Evolutionary conservation across 1,284 basidiomycete genomes (phyloP).

Genomic region (Ganoderma multipileum): DNA sequence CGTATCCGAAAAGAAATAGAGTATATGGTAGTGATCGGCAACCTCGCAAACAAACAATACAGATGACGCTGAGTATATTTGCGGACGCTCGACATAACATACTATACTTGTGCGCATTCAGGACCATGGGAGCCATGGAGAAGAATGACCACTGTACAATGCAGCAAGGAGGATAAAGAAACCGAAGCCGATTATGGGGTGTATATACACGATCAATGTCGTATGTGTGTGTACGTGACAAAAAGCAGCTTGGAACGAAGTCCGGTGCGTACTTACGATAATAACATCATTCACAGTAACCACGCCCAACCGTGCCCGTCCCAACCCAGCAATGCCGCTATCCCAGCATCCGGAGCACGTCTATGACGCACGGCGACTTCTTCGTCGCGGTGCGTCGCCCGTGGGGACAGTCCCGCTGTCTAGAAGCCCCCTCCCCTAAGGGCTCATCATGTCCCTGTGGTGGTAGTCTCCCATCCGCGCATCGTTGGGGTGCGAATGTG

Average conservation of each 20-base stretch:
- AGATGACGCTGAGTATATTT: conserved; percentile 9
- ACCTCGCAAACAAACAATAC: neutral
- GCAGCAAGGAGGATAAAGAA: conserved; percentile 26
- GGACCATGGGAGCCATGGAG: conserved; percentile 14
- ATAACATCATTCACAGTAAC: conserved; percentile 21
- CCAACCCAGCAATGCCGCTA: conserved; percentile 14
- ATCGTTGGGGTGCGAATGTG: conserved; percentile 21
- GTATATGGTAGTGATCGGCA: neutral
- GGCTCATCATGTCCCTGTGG: conserved; percentile 34
- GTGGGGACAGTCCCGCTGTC: conserved; percentile 13
- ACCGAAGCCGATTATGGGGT: conserved; percentile 24
- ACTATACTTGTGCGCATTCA: conserved; percentile 22
- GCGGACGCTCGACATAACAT: conserved; percentile 20
- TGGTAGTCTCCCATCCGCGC: conserved; percentile 27
- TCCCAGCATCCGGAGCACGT: conserved; percentile 21
- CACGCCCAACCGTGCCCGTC: neutral
- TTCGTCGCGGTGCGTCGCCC: conserved; percentile 16
- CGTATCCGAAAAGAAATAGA: neutral
- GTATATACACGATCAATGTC: conserved; percentile 29
- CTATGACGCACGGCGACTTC: conserved; percentile 19
- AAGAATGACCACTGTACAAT: conserved; percentile 24
- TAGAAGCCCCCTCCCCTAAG: conserved; percentile 26
- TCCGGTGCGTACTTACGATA: conserved; percentile 27
- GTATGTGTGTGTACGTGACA: conserved; percentile 19
- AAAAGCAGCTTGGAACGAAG: conserved; percentile 22